Percentiles rank a stretch among this genome's conserved stretches.
These are phyloP conservation scores for Talaromyces sp. DNA, from an alignment of 2,329 filamentous ascomycete species.

Conservation along the genomic window DNA sequence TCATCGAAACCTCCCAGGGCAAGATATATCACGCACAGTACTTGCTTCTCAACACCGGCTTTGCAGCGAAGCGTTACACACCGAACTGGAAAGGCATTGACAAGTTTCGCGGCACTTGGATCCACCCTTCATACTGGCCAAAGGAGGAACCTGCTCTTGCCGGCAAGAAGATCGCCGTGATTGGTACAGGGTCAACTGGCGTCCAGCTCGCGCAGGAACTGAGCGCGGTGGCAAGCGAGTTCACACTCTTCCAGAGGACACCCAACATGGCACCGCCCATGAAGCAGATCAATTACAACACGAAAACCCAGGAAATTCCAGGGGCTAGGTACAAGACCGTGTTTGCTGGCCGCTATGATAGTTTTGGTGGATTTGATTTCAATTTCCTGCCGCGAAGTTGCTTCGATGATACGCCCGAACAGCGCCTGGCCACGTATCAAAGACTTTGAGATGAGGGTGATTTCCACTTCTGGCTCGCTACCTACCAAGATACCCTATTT, in stretches of 20 bases:
- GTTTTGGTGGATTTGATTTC: conserved; percentile 48
- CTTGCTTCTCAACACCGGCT: conserved; percentile 43
- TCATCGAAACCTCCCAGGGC: conserved; percentile 39
- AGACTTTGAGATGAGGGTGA: conserved; percentile 48
- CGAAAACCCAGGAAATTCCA: not conserved
- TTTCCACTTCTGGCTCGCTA: conserved; percentile 47
- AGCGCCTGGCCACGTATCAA: conserved; percentile 47
- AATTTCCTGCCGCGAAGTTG: conserved; percentile 49
- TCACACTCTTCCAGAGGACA: conserved; percentile 4
- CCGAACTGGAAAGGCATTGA: conserved; percentile 57
- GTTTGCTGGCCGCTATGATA: not conserved
- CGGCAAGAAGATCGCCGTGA: conserved; percentile 56
- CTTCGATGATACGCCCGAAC: conserved; percentile 46
- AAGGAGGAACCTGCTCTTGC: conserved; percentile 51
- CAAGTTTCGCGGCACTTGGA: conserved; percentile 52
- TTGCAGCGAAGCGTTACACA: conserved; percentile 55
- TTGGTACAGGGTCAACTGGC: conserved; percentile 58
- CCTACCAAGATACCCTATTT: conserved; percentile 49
- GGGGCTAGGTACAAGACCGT: not conserved
- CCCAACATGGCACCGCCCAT: conserved; percentile 5
- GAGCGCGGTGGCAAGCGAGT: not conserved
- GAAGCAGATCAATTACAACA: not conserved
- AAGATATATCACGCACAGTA: conserved; percentile 34
- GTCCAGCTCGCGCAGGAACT: conserved; percentile 4
- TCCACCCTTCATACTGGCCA: conserved; percentile 60